Evolutionary conservation across 73 alveolate genomes (phyloP), one percentile per base, ranked within the genome.

Genomic region (Paramecium octaurelia): DNA sequence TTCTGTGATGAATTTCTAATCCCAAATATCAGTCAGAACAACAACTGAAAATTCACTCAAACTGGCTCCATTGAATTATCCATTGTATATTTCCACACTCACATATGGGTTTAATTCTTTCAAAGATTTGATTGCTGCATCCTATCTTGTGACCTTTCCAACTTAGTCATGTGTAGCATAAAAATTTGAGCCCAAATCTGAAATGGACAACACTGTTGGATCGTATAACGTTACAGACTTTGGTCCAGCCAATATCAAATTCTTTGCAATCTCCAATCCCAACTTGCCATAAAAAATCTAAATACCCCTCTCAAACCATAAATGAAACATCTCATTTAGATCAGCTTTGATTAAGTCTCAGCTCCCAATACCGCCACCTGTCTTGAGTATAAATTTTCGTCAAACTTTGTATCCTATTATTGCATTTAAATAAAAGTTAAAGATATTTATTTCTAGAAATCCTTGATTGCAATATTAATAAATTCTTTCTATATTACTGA

Each of bases 171-270:
- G 98, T 40, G 97, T 94, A 88, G 96, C 90, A 92, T 97, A 98
- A 95, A 99, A 99, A 96, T 98, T 98, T 87, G 98, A 86, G 0
- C 99, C 98, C 92, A 99, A 93, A 93, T 99, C 99, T 23, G 97
- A 92, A 59, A 94, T 77, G 21, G 89, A 87, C 27, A 94, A 93
- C 8, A 92, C 27, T 50, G 84, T 86, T 59, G 95, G 97, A 86
- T 98, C 99, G 71, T 93, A 97, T n/a, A 98, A 54, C 36, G 97
- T 95, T 46, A 98, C 99, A 40, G 98, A 58, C 34, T 93, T 93
- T 14, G 99, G 99, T 14, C 99, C 99, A 46, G 99, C 99, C 48
- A 99, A 95, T 76, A 98, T 98, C 73, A 99, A 93, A 92, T 99
- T 99, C 96, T 99, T 99, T 31, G 99, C 99, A 4, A 96, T 86